Evolutionary conservation across 257 asterid species (phyloP).

Genomic region (Craterostigma plantagineum): DNA sequence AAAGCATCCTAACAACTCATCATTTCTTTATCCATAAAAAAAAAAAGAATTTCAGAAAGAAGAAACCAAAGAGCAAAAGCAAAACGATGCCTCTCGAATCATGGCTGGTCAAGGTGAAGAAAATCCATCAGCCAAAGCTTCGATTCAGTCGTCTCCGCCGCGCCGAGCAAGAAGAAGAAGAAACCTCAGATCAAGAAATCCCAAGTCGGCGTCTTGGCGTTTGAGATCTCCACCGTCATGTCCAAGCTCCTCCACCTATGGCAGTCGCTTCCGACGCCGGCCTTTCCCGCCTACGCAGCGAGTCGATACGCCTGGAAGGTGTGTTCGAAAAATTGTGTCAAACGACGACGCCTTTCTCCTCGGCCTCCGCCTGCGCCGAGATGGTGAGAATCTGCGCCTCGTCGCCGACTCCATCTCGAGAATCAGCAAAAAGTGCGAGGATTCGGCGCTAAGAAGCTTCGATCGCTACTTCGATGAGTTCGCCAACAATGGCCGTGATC

Average conservation of each 20-base stretch:
- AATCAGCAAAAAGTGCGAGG: constrained; percentile 45
- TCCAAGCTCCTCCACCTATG: constrained; percentile 84
- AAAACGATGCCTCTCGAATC: constrained; percentile 47
- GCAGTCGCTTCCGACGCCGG: constrained; percentile 51
- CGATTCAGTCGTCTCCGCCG: constrained; percentile 22
- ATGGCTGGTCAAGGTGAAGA: constrained; percentile 57
- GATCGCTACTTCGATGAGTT: constrained; percentile 44
- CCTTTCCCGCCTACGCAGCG: constrained; percentile 34
- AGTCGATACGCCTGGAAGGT: constrained; percentile 52
- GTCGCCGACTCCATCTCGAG: constrained; percentile 40
- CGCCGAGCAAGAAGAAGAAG: constrained; percentile 15
- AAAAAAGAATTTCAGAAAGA: no score
- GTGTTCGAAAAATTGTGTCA: constrained; percentile 81
- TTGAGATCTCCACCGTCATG: constrained; percentile 68
- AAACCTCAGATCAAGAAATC: constrained; percentile 30
- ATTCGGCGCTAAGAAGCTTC: constrained; percentile 36
- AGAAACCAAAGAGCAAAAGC: constrained; percentile 4
- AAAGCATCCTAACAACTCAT: no score
- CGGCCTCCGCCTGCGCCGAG: constrained; percentile 72
- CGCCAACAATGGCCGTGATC: constrained; percentile 54
- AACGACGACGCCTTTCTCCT: constrained; percentile 59
- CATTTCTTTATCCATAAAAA: no score
- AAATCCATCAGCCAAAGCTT: constrained; percentile 32
- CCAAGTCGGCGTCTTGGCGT: constrained; percentile 56
- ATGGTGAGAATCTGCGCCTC: constrained; percentile 44